Base-by-base conservation (phyloP, 2,329 filamentous ascomycete species). In the Blumeria graminis region DNA sequence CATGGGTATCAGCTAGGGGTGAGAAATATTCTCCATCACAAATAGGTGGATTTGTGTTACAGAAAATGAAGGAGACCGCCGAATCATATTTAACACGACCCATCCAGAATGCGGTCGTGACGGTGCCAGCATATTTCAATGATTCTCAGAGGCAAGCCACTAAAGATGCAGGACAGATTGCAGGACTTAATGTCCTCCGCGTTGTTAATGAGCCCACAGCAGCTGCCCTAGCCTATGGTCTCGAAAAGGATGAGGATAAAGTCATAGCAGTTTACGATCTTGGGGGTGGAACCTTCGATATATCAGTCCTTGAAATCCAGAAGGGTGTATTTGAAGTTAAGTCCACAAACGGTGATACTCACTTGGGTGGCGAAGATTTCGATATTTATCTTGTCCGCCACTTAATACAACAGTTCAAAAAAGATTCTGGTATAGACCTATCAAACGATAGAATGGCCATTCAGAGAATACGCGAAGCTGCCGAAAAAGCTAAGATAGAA, bases 21-120 rank as follows among this genome's bases (percentile, higher is more conserved):
- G 81, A 95, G 73, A 94, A 89, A 72, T 95, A 95, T 77, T 95
- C 89, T 62, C 90, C 90, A 57, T 94, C 89, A n/a, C 90, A 96
- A 72, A 86, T 96, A 62, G 90, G 90, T 78, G 90, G 89, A 68
- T 94, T 95, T 71, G 78, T 95, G 63, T 80, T 96, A 66, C 83
- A 88, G 71, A 95, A 96, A 81, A 95, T 95, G 90, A 95, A 94
- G 81, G 90, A 95, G 78, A 96, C 90, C 55, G 90, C 90, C 62
- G 89, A 95, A 76, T 76, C 84, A 60, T 94, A 93, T 74, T 80
- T 94, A 62, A 81, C 84, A 73, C 94, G 88, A 76, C 80, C 80
- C 59, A 74, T 94, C 67, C 92, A 94, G 80, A 94, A 96, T 69
- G 90, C 88, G 65, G 90, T 96, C 60, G 90, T 96, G 64, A 96